Evolutionary conservation across 148 eudicot genomes (phyloP).

Genomic region (Vaccinium corymbosum): DNA sequence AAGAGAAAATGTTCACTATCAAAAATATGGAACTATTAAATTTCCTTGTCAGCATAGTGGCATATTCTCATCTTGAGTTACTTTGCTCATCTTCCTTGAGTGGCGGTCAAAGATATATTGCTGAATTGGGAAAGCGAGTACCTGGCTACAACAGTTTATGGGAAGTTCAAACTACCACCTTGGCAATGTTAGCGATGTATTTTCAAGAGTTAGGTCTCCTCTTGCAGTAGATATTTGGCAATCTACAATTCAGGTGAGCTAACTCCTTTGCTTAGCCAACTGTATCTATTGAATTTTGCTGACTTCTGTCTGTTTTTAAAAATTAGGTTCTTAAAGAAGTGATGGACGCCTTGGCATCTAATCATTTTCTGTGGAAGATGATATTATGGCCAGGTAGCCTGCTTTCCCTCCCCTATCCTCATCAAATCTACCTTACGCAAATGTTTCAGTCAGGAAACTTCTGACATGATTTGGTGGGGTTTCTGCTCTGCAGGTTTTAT

Average conservation of each 20-base stretch:
- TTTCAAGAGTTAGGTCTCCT: conserved; percentile 62
- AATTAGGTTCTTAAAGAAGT: conserved; percentile 70
- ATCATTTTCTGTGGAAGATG: conserved; percentile 49
- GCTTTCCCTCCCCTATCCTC: conserved; percentile 8
- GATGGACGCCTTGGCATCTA: conserved; percentile 66
- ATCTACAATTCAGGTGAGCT: conserved; percentile 60
- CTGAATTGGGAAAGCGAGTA: conserved; percentile 30
- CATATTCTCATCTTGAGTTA: conserved; percentile 48
- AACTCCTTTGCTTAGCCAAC: conserved; percentile 9
- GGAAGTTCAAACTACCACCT: conserved; percentile 62
- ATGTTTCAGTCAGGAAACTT: not conserved
- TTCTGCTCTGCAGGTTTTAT: conserved; percentile 62
- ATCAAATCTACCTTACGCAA: not conserved
- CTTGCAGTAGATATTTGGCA: conserved; percentile 66
- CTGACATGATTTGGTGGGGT: conserved; percentile 6
- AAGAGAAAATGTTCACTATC: conserved; percentile 39
- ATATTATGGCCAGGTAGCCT: conserved; percentile 55
- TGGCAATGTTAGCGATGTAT: conserved; percentile 75
- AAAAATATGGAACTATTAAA: conserved; percentile 55
- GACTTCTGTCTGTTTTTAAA: conserved; percentile 21
- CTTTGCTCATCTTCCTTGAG: conserved; percentile 31
- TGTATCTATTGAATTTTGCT: conserved; percentile 1
- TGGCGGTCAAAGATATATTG: conserved; percentile 24
- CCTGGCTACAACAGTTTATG: conserved; percentile 40
- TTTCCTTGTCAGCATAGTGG: conserved; percentile 56